Percentiles rank a stretch among this genome's conserved stretches.
phyloP scores from a whole-genome alignment of 2,329 filamentous ascomycete genomes.

The Curvularia eragrostidis region DNA sequence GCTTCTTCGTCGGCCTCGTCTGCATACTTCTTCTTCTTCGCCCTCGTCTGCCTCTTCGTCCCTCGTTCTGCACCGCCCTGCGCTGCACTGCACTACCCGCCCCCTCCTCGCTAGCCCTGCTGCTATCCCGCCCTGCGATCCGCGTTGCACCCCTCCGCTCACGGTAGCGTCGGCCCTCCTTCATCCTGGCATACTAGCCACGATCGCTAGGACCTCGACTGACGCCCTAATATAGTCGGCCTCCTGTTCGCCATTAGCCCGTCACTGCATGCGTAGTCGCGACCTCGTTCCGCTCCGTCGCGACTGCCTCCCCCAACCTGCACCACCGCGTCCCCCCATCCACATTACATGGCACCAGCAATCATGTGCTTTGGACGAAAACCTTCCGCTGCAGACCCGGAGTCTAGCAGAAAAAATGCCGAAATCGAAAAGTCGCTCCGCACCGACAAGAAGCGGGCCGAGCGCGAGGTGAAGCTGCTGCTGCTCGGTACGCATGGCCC shows the following conservation, averaged over 20 bases:
- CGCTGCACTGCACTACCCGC: neutral
- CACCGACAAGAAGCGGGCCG: slow-evolving; percentile 84
- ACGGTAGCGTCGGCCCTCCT: slow-evolving; percentile 19
- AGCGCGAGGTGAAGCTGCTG: slow-evolving; percentile 90
- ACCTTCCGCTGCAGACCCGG: slow-evolving; percentile 56
- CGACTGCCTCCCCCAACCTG: slow-evolving; percentile 10
- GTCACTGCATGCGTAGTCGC: slow-evolving; percentile 16
- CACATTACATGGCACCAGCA: slow-evolving; percentile 44
- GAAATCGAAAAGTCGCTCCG: slow-evolving; percentile 88
- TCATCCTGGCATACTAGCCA: slow-evolving; percentile 10
- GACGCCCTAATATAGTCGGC: slow-evolving; percentile 4
- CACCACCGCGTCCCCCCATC: neutral
- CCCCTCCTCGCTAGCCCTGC: neutral
- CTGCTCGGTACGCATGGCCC: slow-evolving; percentile 74
- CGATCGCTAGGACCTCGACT: slow-evolving; percentile 5
- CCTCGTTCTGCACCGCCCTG: slow-evolving; percentile 8
- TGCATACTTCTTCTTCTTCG: neutral
- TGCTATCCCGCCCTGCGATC: slow-evolving; percentile 8
- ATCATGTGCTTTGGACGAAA: slow-evolving; percentile 63
- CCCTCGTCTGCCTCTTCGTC: slow-evolving; percentile 6
- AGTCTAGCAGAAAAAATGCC: slow-evolving; percentile 56
- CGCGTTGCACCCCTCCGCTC: slow-evolving; percentile 16
- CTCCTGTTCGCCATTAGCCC: neutral
- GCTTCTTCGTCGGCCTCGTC: slow-evolving; percentile 6
- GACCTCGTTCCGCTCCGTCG: slow-evolving; percentile 7